These are phyloP conservation scores for Aegilops sharonensis DNA, from an alignment of 176 grass and related monocot species.

Conservation along the genomic window DNA sequence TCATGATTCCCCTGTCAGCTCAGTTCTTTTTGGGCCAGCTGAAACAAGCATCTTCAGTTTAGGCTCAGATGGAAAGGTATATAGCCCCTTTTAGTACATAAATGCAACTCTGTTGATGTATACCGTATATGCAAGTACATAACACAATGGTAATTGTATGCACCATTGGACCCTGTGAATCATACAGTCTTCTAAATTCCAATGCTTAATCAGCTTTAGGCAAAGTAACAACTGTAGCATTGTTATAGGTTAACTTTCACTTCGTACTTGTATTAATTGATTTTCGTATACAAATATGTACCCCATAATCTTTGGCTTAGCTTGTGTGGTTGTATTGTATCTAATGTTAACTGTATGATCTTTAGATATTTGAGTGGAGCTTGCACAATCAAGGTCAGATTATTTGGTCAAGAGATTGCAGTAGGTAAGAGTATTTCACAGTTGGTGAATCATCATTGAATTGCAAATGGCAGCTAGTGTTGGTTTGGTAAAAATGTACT, in stretches of 20 bases:
- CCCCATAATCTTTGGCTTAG: constrained; percentile 15
- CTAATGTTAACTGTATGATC: constrained; percentile 8
- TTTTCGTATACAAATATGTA: constrained; percentile 9
- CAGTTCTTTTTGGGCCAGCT: constrained; percentile 86
- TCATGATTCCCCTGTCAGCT: constrained; percentile 86
- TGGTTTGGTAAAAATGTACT: constrained; percentile 4
- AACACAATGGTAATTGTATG: background rate
- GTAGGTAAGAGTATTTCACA: constrained; percentile 54
- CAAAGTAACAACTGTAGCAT: background rate
- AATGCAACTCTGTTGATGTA: background rate
- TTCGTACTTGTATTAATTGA: background rate
- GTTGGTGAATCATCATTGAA: constrained; percentile 17
- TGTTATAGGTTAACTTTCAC: background rate
- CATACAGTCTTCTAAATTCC: background rate
- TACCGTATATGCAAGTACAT: background rate
- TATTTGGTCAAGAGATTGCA: constrained; percentile 92
- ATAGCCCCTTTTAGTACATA: constrained; percentile 20
- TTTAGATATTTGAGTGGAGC: constrained; percentile 99
- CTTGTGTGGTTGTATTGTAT: constrained; percentile 19
- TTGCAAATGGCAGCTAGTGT: constrained; percentile 10
- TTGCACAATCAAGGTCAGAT: constrained; percentile 96
- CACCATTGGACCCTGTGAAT: background rate
- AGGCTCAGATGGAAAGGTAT: constrained; percentile 89
- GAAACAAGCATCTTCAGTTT: constrained; percentile 98
- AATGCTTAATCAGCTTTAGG: constrained; percentile 7